Conservation (phyloP, 2,329 filamentous ascomycete species). For the Aspergillus sp. region DNA sequence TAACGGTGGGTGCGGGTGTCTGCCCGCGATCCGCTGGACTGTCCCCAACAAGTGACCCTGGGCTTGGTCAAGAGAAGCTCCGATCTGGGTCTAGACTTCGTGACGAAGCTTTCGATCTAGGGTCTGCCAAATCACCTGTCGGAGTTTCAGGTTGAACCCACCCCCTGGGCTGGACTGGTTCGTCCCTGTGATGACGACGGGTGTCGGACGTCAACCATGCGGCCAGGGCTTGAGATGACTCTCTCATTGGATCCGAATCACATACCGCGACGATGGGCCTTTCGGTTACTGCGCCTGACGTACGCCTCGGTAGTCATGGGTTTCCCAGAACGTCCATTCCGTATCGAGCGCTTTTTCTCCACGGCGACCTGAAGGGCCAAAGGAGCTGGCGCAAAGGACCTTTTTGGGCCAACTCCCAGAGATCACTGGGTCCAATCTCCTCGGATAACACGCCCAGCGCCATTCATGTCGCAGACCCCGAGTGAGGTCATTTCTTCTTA, state of each 20-base stretch:
- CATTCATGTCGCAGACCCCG: constrained; percentile 6
- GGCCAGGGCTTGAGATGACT: background rate
- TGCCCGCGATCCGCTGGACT: constrained; percentile 5
- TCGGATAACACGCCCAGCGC: constrained; percentile 5
- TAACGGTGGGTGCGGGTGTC: constrained; percentile 8
- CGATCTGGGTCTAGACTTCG: constrained; percentile 17
- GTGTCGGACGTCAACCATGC: constrained; percentile 1
- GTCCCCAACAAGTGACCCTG: constrained; percentile 8
- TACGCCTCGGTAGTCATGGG: constrained; percentile 13
- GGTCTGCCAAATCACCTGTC: constrained; percentile 6
- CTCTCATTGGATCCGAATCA: constrained; percentile 5
- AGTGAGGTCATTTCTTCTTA: background rate
- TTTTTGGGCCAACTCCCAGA: background rate
- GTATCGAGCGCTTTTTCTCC: constrained; percentile 7
- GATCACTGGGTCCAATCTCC: constrained; percentile 10
- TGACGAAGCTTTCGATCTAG: constrained; percentile 13
- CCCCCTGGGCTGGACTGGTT: constrained; percentile 7
- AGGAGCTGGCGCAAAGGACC: background rate
- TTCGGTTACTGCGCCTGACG: constrained; percentile 16
- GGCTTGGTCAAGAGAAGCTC: constrained; percentile 1
- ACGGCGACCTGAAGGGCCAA: background rate
- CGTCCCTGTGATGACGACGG: constrained; percentile 9
- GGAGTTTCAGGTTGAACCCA: constrained; percentile 17
- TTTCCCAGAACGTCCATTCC: constrained; percentile 16
- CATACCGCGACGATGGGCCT: constrained; percentile 14